Evolutionary conservation across 371 early-diverging fungal genomes (phyloP).

Genomic region (Mucor piriformis): DNA sequence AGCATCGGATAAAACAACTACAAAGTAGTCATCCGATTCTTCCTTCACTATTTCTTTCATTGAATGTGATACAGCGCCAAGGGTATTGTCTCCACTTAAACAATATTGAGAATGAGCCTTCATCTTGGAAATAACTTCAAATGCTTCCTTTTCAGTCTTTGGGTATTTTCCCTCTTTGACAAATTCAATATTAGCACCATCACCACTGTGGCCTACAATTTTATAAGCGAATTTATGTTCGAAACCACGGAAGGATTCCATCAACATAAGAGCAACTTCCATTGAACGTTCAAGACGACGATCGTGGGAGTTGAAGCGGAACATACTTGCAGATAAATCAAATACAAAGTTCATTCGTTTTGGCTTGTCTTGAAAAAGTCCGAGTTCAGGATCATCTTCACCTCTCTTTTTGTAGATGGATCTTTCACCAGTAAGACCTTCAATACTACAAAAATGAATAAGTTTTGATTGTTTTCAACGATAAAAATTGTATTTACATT

Average conservation of each 20-base stretch:
- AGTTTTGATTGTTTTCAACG: too few relatives aligned
- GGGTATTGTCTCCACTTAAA: slow-evolving; percentile 79
- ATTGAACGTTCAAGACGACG: slow-evolving; percentile 70
- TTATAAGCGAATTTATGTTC: slow-evolving; percentile 83
- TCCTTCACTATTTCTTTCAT: slow-evolving; percentile 74
- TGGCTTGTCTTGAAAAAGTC: slow-evolving; percentile 72
- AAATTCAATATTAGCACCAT: slow-evolving; percentile 76
- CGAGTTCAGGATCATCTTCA: slow-evolving; percentile 73
- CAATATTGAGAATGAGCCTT: slow-evolving; percentile 70
- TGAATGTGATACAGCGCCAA: slow-evolving; percentile 71
- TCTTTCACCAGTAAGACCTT: slow-evolving; percentile 80
- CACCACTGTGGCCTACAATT: slow-evolving; percentile 82
- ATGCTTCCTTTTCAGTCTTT: slow-evolving; percentile 77
- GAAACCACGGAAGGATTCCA: slow-evolving; percentile 84
- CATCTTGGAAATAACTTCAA: slow-evolving; percentile 69
- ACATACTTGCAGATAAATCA: slow-evolving; percentile 83
- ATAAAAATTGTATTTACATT: slow-evolving; percentile 61
- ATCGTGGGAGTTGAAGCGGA: slow-evolving; percentile 74
- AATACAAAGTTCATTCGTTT: slow-evolving; percentile 82
- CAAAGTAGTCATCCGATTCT: slow-evolving; percentile 82
- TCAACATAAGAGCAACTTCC: slow-evolving; percentile 78
- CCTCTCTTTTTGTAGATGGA: slow-evolving; percentile 83
- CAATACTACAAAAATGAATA: too few relatives aligned
- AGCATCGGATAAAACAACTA: slow-evolving; percentile 83
- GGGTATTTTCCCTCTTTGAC: slow-evolving; percentile 72